Conservation (phyloP, 2,329 filamentous ascomycete species). For the Neopestalotiopsis rosae region DNA sequence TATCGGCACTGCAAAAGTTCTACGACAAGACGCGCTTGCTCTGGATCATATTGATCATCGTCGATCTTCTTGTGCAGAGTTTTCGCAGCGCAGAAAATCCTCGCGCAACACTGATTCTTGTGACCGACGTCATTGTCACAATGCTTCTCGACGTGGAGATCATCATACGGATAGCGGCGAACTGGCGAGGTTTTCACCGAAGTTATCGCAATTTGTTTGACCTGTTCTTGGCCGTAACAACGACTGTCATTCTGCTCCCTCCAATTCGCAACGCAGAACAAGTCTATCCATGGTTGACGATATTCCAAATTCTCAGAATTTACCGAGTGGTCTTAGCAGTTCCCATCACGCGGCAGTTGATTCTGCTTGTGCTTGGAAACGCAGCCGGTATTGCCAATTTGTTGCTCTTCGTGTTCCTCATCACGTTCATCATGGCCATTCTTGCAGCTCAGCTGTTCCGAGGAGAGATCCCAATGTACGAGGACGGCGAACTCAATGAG, state of each 20-base stretch:
- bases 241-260: slow-evolving; percentile 84
- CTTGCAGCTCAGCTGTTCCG: slow-evolving; percentile 93
- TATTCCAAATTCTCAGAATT: slow-evolving; percentile 91
- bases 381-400: slow-evolving; percentile 90
- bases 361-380: slow-evolving; percentile 88
- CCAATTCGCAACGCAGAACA: slow-evolving; percentile 74
- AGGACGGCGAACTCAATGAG: slow-evolving; percentile 64
- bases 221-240: slow-evolving; percentile 78
- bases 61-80: slow-evolving; percentile 80
- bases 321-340: slow-evolving; percentile 93
- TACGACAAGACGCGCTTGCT: slow-evolving; percentile 77
- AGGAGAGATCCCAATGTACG: slow-evolving; percentile 75
- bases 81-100: slow-evolving; percentile 80
- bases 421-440: slow-evolving; percentile 92
- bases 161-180: slow-evolving; percentile 73
- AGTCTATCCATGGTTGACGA: slow-evolving; percentile 83
- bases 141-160: slow-evolving; percentile 83
- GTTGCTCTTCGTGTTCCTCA: slow-evolving; percentile 94
- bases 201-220: slow-evolving; percentile 81
- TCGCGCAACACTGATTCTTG: slow-evolving; percentile 69
- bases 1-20: slow-evolving; percentile 66
- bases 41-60: slow-evolving; percentile 83
- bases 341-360: slow-evolving; percentile 84
- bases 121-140: slow-evolving; percentile 77
- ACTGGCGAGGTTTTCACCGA: slow-evolving; percentile 82